Conservation (phyloP, 495 filamentous ascomycete species). For the Xylaria sp. region DNA sequence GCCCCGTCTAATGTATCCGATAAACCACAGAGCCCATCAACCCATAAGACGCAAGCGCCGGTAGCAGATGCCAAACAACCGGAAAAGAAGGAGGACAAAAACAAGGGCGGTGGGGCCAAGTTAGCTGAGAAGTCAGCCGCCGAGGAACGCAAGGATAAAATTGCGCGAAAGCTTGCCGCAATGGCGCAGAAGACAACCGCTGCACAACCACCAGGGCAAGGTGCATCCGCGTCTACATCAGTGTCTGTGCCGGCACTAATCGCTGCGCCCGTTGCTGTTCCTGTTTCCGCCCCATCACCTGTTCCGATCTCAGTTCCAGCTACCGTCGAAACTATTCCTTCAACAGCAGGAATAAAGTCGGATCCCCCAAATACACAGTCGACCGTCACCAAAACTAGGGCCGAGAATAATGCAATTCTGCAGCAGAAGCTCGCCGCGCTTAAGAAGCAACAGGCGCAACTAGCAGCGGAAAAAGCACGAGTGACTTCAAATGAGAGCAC, state of each 20-base stretch:
- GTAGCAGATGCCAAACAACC: background rate
- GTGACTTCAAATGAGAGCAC: conserved; percentile 21
- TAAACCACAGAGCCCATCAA: conserved; percentile 22
- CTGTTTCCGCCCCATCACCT: conserved; percentile 4
- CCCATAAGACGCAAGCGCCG: background rate
- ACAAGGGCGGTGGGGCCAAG: conserved; percentile 30
- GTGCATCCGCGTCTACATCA: background rate
- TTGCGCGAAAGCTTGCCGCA: conserved; percentile 74
- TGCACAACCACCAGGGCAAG: conserved; percentile 31
- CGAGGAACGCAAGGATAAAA: conserved; percentile 77
- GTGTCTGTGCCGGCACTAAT: background rate
- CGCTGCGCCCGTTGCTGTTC: background rate
- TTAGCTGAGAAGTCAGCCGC: conserved; percentile 51
- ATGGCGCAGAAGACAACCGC: conserved; percentile 49
- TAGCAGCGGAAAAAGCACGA: conserved; percentile 40
- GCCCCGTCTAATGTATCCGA: conserved; percentile 7
- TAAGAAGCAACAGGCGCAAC: conserved; percentile 52
- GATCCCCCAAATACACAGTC: conserved; percentile 30
- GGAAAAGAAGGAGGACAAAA: conserved; percentile 16
- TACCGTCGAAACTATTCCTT: conserved; percentile 24
- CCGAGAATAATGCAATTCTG: conserved; percentile 54
- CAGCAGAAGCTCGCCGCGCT: conserved; percentile 55
- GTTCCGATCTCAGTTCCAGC: conserved; percentile 16
- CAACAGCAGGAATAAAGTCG: conserved; percentile 16
- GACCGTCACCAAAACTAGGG: conserved; percentile 45